Conservation (phyloP, 768 basidiomycete species). For the Termitomyces sp. region DNA sequence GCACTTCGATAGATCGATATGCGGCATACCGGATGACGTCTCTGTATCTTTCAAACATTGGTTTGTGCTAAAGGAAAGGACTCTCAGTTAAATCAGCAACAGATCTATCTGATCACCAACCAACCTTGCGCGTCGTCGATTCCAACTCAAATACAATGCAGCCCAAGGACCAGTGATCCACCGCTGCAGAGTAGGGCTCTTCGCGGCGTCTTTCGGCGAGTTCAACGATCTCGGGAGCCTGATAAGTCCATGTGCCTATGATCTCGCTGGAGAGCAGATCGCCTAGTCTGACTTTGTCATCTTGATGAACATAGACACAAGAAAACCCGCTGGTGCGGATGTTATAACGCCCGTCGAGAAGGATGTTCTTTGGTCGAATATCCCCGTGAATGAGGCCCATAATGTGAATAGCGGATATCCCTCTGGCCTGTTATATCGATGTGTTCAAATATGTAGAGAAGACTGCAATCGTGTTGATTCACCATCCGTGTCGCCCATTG, state of each 20-base stretch:
- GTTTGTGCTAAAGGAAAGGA: not conserved
- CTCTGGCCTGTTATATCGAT: not conserved
- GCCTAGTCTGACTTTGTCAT: not conserved
- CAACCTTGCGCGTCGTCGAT: not conserved
- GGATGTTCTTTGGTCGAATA: conserved; percentile 2
- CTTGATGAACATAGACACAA: not conserved
- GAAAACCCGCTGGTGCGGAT: not conserved
- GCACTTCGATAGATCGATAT: not conserved
- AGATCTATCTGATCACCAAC: not conserved
- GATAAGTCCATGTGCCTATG: conserved; percentile 5
- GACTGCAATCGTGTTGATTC: not conserved
- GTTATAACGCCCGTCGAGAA: not conserved
- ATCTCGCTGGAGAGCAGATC: not conserved
- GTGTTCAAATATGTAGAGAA: not conserved
- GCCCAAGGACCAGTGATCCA: conserved; percentile 5
- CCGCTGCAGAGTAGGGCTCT: not conserved
- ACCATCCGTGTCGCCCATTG: conserved; percentile 2
- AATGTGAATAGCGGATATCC: not conserved
- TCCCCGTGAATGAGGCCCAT: conserved; percentile 1
- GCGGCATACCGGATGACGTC: not conserved
- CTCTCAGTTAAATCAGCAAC: not conserved
- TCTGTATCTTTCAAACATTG: not conserved
- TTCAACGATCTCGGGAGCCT: not conserved
- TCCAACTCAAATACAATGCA: conserved; percentile 4
- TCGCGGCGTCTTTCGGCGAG: not conserved